These are phyloP conservation scores for Clarireedia monteithiana DNA, from an alignment of 2,329 filamentous ascomycete genomes.

Conservation along the genomic window DNA sequence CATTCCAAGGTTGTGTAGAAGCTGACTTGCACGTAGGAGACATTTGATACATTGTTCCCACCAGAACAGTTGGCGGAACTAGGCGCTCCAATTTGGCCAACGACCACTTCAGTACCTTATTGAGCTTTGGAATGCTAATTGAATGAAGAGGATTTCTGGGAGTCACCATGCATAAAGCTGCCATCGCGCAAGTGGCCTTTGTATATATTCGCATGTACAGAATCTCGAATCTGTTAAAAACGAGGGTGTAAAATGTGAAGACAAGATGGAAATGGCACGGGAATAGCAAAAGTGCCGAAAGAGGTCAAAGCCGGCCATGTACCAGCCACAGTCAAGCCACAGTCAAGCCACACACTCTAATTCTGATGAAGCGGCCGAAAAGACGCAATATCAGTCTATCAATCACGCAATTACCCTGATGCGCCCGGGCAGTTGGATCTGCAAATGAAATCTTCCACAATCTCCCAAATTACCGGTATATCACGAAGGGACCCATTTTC, in stretches of 20 bases:
- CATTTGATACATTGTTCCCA: constrained; percentile 28
- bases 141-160: too few species aligned
- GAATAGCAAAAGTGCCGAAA: too few species aligned
- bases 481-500: neutral
- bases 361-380: neutral
- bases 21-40: constrained; percentile 16
- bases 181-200: too few species aligned
- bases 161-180: too few species aligned
- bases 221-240: too few species aligned
- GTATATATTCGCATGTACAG: too few species aligned
- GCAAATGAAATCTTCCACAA: neutral
- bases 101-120: neutral
- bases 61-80: constrained; percentile 17
- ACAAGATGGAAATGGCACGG: too few species aligned
- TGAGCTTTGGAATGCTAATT: neutral
- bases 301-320: too few species aligned
- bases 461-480: neutral
- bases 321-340: too few species aligned
- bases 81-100: neutral
- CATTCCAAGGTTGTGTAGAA: neutral
- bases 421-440: neutral
- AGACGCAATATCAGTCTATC: constrained; percentile 2
- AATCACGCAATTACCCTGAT: constrained; percentile 8
- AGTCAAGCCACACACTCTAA: too few species aligned
- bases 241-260: too few species aligned